Base-by-base conservation (phyloP, 2,329 filamentous ascomycete genomes). In the Chrysoporthe puriensis region DNA sequence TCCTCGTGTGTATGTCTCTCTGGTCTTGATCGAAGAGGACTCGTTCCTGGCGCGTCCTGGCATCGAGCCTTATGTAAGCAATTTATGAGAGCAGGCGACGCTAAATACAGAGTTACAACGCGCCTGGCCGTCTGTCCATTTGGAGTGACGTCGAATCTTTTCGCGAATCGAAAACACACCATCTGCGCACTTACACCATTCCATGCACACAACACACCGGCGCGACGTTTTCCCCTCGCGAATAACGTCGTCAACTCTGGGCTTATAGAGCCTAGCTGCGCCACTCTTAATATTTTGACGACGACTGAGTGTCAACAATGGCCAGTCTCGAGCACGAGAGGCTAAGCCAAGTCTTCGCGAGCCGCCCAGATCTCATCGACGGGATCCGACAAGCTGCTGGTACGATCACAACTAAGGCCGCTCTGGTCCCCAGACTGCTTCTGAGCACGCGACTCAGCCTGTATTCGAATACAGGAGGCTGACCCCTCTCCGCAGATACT, bases 321-420 rank as follows among this genome's bases (percentile, higher is more conserved):
- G 73, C 76, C 66, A 72, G 76, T 64, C 82, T 88, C 54, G 85
- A 88, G 72, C 76, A 75, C 68, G 77, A 86, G 74, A 83, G 79
- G 73, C 78, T 88, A 65, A 78, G 77, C 69, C 77, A 80, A 66
- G 82, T 88, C 71, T 88, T 90, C 74, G 77, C 83, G 66, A 80
- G 84, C 50, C 81, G 86, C 61, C 85, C 85, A 7, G 86, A 89
- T 70, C 84, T 89, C 68, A 73, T 89, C 21, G 75, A 82, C 14
- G 81, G 80, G 66, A 88, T 90, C 73, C 77, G 82, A 68, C 77
- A 79, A 71, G 83, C 83, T 68, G 85, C 86, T 36, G 85, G 85
- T 87, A 79, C 70, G 79, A 71, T 26, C 36, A 34, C 18, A 14
- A 34, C 46, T 2, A 13, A 18, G 26, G 32, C 52, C 21, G 52